These are phyloP conservation scores for Bruguiera sexangula DNA, from an alignment of 345 rosid genomes.

Conservation along the genomic window DNA sequence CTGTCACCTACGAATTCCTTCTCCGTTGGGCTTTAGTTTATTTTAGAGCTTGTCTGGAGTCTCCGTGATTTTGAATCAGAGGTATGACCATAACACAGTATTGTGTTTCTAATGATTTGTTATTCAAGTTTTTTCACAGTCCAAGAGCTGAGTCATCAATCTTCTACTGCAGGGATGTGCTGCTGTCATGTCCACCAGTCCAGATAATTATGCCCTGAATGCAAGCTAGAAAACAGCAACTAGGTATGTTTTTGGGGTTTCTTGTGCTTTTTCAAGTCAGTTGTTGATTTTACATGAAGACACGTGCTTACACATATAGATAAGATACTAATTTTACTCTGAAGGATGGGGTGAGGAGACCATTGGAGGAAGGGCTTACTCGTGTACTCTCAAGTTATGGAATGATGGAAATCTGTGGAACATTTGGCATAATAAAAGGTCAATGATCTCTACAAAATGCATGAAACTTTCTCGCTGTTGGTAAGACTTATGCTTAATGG, in stretches of 20 bases:
- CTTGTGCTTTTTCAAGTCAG: slow-evolving; percentile 4
- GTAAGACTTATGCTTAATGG: slow-evolving; percentile 28
- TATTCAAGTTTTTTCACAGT: neutral
- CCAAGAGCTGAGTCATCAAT: slow-evolving; percentile 3
- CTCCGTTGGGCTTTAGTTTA: slow-evolving; percentile 35
- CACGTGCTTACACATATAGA: slow-evolving; percentile 12
- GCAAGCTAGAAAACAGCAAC: slow-evolving; percentile 85
- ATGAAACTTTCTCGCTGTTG: slow-evolving; percentile 26
- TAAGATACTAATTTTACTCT: slow-evolving; percentile 14
- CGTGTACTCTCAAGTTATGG: slow-evolving; percentile 93
- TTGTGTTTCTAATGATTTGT: neutral
- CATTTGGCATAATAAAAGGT: slow-evolving; percentile 82
- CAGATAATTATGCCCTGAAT: slow-evolving; percentile 68
- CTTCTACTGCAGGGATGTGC: slow-evolving; percentile 63
- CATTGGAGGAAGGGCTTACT: slow-evolving; percentile 81
- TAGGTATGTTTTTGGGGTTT: slow-evolving; percentile 72
- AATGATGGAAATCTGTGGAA: slow-evolving; percentile 76
- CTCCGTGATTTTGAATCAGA: slow-evolving; percentile 78
- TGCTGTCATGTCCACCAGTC: slow-evolving; percentile 62
- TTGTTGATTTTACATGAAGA: slow-evolving; percentile 13
- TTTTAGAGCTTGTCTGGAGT: slow-evolving; percentile 87
- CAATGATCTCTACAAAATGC: slow-evolving; percentile 75
- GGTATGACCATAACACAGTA: slow-evolving; percentile 32
- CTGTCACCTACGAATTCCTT: slow-evolving; percentile 76
- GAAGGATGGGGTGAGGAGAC: slow-evolving; percentile 80